These are phyloP conservation scores for Cyclostephanos tholiformis DNA, from an alignment of 108 stramenopile species.

Conservation along the genomic window DNA sequence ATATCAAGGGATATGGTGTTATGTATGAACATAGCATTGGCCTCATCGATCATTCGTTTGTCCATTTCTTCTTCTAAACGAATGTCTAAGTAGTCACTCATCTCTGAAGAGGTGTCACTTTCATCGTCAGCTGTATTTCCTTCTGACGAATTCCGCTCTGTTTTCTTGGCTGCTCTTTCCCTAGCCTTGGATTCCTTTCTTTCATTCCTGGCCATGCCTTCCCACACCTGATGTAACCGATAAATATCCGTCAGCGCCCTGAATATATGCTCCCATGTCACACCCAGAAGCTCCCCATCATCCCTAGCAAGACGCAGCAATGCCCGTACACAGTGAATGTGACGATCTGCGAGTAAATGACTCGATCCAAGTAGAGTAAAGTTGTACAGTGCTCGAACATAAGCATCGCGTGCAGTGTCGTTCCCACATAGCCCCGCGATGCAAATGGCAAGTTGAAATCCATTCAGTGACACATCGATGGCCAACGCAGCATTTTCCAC, in stretches of 20 bases:
- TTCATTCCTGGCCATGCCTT: constrained; percentile 79
- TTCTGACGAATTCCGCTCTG: constrained; percentile 29
- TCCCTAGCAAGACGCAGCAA: constrained; percentile 83
- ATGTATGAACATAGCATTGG: constrained; percentile 77
- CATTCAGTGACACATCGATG: constrained; percentile 84
- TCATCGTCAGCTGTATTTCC: constrained; percentile 37
- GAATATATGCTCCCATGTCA: constrained; percentile 93
- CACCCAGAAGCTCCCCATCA: constrained; percentile 90
- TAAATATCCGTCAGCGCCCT: constrained; percentile 89
- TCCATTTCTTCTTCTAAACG: constrained; percentile 77
- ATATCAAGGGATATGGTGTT: constrained; percentile 74
- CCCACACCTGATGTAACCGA: constrained; percentile 82
- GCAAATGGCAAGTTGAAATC: constrained; percentile 84
- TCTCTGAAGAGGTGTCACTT: constrained; percentile 43
- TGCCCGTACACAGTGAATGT: constrained; percentile 88
- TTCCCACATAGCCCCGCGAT: constrained; percentile 88
- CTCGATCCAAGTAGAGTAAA: constrained; percentile 91
- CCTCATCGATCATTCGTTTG: constrained; percentile 80
- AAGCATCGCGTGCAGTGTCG: constrained; percentile 86
- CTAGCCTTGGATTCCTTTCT: constrained; percentile 53
- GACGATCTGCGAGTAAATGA: constrained; percentile 79
- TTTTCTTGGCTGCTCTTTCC: constrained; percentile 41
- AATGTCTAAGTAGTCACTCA: constrained; percentile 56
- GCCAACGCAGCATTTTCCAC: constrained; percentile 83
- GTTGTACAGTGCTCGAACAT: constrained; percentile 86